Percentiles rank a stretch among this genome's conserved stretches.
Conservation (phyloP, 306 rosid species). For the Malus sieversii region DNA sequence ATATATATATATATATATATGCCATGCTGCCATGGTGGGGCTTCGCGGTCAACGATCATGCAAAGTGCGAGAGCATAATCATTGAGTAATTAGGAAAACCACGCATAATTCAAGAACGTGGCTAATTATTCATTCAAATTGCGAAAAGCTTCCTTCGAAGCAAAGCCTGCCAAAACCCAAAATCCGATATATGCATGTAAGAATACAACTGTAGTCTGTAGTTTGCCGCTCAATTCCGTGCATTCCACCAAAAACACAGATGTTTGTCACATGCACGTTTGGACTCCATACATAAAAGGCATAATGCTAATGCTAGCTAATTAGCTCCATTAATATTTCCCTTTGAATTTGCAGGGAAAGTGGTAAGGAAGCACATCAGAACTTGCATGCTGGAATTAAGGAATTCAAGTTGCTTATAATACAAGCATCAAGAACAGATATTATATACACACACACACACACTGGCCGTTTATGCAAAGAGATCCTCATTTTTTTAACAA, state of each 20-base stretch:
- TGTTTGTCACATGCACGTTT: constrained; percentile 24
- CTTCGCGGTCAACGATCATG: constrained; percentile 19
- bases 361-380: constrained; percentile 15
- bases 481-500: too few relatives aligned
- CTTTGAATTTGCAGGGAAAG: constrained; percentile 5
- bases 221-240: constrained; percentile 7
- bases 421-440: constrained; percentile 29
- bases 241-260: constrained; percentile 1
- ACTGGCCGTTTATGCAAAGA: too few relatives aligned
- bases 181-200: neutral
- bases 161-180: constrained; percentile 18
- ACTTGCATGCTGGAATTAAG: constrained; percentile 28
- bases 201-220: constrained; percentile 32
- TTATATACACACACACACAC: too few relatives aligned
- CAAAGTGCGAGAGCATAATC: neutral
- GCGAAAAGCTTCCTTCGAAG: constrained; percentile 9
- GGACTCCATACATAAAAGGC: neutral
- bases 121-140: neutral
- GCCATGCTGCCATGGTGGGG: neutral
- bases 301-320: neutral
- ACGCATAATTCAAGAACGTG: constrained; percentile 12
- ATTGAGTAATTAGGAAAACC: neutral
- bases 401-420: constrained; percentile 8
- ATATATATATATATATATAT: too few relatives aligned
- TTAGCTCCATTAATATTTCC: neutral